Base-by-base conservation (phyloP, 805 yeast genomes). In the Komagataella phaffii region DNA sequence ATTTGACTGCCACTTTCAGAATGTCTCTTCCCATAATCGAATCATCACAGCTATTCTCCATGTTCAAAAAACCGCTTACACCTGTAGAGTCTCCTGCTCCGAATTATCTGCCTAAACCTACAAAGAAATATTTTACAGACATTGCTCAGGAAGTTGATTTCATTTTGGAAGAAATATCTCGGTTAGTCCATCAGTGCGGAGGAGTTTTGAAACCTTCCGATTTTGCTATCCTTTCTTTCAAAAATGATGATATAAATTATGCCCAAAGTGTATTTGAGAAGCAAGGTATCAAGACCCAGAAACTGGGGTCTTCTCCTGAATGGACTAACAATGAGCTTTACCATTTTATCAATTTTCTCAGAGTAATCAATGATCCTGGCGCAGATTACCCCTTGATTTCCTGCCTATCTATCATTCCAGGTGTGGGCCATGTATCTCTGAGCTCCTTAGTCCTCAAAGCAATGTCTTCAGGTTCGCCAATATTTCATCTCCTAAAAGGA, bases 21-120 rank as follows among this genome's bases (percentile, higher is more conserved):
- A 74, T 80, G 21, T 72, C 85, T 0, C 82, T 84, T 0, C 80
- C 79, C 51, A 73, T 83, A 3, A 60, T 80, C 17, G 56, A 67
- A 2, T 67, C 74, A 1, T 73, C 85, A 0, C 62, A 69, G 61
- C 54, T 45, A 17, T 65, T 2, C 24, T 65, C 46, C 24, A 19
- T 43, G 12, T 48, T 52, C 21, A 52, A 54, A 0, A 49, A 58
- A 52, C 44, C 54, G 6, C 52, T 49, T 14, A 52, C 57, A 4
- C 56, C 60, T 40, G 64, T 58, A 40, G 57, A 58, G 24, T 30
- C 53, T 12, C 54, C 61, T 12, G 49, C 49, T 5, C 44, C 53
- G 17, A 10, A 8, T 1, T 59, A 8, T 30, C 14, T 64, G 1
- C 54, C 57, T 44, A 51, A 50, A 19, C 73, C 74, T 0, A 52